A percentile compares a stretch with the other conserved stretches of the same genome.
phyloP scores from a whole-genome alignment of 2,329 filamentous ascomycete genomes.

The Chaetoscypha palmicola region DNA sequence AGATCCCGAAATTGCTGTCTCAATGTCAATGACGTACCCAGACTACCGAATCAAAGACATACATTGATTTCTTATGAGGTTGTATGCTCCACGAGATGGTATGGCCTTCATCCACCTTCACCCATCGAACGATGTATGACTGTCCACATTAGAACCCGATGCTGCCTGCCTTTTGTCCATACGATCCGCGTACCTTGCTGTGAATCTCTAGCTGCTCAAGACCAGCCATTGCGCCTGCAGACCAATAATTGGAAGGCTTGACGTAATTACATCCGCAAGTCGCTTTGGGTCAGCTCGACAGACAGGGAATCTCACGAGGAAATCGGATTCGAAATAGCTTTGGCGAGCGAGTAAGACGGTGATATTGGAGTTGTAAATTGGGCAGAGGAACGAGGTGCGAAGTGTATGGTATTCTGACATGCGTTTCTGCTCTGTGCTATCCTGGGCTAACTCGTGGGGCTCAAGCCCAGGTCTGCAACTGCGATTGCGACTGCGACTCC shows the following conservation, averaged over 20 bases:
- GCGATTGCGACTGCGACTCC: no score
- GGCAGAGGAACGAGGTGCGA: no score
- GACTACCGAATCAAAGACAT: constrained; percentile 23
- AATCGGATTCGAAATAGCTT: no score
- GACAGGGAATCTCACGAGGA: no score
- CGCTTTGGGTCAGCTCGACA: no score
- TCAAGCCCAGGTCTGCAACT: no score
- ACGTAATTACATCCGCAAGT: constrained; percentile 10
- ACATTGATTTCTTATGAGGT: constrained; percentile 96
- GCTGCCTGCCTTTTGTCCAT: no score
- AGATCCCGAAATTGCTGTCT: constrained; percentile 82
- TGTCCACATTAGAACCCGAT: constrained; percentile 38
- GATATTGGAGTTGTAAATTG: no score
- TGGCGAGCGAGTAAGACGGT: no score
- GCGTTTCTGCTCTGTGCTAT: no score
- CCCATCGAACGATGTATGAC: constrained; percentile 98
- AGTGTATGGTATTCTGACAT: no score
- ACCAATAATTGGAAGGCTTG: constrained; percentile 5
- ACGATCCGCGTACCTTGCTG: constrained; percentile 66
- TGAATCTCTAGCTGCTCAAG: constrained; percentile 97
- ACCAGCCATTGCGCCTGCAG: constrained; percentile 82
- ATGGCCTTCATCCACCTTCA: constrained; percentile 80
- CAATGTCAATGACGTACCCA: constrained; percentile 15
- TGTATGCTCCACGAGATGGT: constrained; percentile 97
- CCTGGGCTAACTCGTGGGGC: no score